These are phyloP conservation scores for Zarea fungicola DNA, from an alignment of 2,329 filamentous ascomycete species.

Conservation along the genomic window DNA sequence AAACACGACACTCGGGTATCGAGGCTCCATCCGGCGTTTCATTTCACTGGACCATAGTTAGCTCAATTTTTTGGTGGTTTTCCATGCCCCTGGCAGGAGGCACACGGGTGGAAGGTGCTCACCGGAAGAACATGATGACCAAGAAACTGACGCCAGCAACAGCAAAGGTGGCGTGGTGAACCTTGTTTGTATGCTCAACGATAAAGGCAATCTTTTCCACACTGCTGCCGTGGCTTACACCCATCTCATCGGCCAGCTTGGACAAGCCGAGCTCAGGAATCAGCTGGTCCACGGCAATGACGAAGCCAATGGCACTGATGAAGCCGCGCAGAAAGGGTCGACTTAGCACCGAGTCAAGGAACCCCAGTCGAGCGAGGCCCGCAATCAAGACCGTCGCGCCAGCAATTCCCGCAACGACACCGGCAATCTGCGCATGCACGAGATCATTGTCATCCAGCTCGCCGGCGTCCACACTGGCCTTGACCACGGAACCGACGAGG, in stretches of 20 bases:
- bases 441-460: constrained; percentile 58
- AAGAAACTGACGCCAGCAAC: constrained; percentile 75
- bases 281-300: constrained; percentile 92
- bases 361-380: constrained; percentile 79
- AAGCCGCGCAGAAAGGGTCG: constrained; percentile 90
- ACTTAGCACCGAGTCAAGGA: constrained; percentile 90
- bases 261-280: constrained; percentile 83
- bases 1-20: constrained; percentile 76
- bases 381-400: constrained; percentile 85
- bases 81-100: too few relatives aligned
- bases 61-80: too few relatives aligned
- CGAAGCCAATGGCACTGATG: constrained; percentile 93
- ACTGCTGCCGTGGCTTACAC: constrained; percentile 78
- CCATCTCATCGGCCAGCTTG: constrained; percentile 54
- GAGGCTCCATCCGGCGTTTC: constrained; percentile 74
- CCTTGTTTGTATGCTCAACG: constrained; percentile 56
- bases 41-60: constrained; percentile 59
- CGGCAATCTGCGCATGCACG: constrained; percentile 76
- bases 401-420: constrained; percentile 81
- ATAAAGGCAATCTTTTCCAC: constrained; percentile 83
- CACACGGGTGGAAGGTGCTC: too few relatives aligned
- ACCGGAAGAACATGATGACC: constrained; percentile 89
- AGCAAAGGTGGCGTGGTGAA: constrained; percentile 69
- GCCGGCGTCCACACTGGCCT: constrained; percentile 67
- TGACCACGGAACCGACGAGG: constrained; percentile 80